Percentiles rank a stretch among this genome's conserved stretches.
These are phyloP conservation scores for Paramecium sexaurelia DNA, from an alignment of 73 alveolate species.

Conservation along the genomic window DNA sequence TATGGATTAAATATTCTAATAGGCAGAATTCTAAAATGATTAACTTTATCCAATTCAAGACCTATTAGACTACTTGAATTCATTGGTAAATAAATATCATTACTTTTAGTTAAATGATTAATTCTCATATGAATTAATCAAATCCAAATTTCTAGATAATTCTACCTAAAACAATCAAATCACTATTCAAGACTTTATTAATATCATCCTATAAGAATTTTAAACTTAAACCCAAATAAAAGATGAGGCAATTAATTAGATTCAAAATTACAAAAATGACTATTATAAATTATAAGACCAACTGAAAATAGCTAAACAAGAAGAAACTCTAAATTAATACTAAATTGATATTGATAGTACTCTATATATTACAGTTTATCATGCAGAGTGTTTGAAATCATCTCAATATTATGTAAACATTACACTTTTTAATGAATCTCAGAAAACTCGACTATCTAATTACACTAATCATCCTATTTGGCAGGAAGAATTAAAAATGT, in stretches of 20 bases:
- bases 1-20: neutral
- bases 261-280: neutral
- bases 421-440: neutral
- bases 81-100: neutral
- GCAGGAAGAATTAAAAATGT: constrained; percentile 16
- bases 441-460: neutral
- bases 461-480: neutral
- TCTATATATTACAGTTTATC: neutral
- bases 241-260: neutral
- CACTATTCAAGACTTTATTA: neutral
- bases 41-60: neutral
- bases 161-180: neutral
- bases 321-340: neutral
- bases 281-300: neutral
- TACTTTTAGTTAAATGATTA: neutral
- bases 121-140: neutral
- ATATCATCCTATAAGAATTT: neutral
- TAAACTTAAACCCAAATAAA: neutral
- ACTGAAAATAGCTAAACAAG: neutral
- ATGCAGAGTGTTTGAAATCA: neutral
- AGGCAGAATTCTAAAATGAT: neutral
- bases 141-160: neutral
- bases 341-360: neutral
- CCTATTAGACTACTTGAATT: neutral
- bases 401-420: neutral